Evolutionary conservation across 139 green algal species (phyloP).

Genomic region (Chlorella sorokiniana): DNA sequence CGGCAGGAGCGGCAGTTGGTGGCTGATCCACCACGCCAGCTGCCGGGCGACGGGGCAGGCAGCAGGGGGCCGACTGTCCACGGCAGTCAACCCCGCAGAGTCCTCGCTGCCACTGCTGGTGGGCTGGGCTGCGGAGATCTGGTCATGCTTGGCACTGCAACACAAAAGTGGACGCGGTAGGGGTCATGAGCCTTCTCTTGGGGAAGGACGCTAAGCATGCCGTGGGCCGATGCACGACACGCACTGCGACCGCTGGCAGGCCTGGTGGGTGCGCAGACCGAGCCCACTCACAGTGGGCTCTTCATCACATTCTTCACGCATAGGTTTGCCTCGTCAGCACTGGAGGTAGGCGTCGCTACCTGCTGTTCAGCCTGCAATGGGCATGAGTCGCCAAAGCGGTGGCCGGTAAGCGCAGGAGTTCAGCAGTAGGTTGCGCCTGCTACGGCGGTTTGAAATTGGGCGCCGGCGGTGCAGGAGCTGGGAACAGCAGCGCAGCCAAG

Average conservation of each 20-base stretch:
- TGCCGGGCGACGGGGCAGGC: background rate
- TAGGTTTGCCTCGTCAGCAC: background rate
- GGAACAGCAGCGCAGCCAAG: background rate
- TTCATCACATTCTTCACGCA: constrained; percentile 1
- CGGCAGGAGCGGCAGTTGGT: background rate
- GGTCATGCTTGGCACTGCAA: constrained; percentile 29
- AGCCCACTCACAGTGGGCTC: constrained; percentile 36
- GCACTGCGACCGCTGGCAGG: background rate
- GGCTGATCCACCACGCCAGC: background rate
- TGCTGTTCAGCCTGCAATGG: background rate
- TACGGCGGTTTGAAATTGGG: constrained; percentile 1
- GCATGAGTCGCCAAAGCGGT: background rate
- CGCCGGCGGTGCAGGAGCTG: background rate
- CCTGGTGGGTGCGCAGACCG: background rate
- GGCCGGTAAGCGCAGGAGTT: background rate
- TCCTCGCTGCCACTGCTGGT: constrained; percentile 1
- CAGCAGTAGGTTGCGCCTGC: background rate
- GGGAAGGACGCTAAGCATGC: background rate
- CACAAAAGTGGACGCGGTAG: background rate
- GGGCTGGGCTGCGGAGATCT: background rate
- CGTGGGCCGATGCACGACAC: background rate
- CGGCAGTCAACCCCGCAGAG: constrained; percentile 2
- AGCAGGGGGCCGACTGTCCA: background rate
- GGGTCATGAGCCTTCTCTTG: background rate
- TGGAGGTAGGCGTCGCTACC: constrained; percentile 3